A percentile compares a stretch with the other conserved stretches of the same genome.
Evolutionary conservation across 2,329 filamentous ascomycete genomes (phyloP).

Genomic region (Coccinonectria pachysandricola): DNA sequence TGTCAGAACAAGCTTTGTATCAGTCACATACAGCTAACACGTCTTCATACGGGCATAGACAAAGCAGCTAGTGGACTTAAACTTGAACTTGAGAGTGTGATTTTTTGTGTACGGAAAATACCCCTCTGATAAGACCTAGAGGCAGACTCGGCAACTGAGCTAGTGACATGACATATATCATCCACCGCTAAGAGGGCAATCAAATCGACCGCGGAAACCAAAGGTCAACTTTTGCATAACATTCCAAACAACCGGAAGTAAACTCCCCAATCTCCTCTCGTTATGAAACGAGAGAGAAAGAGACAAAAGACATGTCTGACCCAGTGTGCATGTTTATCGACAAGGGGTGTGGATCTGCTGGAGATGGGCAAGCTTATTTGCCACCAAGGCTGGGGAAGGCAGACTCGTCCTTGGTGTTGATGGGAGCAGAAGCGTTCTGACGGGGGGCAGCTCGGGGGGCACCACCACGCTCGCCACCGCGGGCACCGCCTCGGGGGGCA

Average conservation of each 20-base stretch:
- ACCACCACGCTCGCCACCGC: slow-evolving; percentile 21
- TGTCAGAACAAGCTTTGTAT: no score
- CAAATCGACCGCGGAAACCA: slow-evolving; percentile 17
- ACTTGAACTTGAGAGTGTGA: slow-evolving; percentile 19
- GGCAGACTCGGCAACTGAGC: slow-evolving; percentile 19
- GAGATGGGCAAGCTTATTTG: slow-evolving; percentile 28
- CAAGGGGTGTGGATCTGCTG: slow-evolving; percentile 9
- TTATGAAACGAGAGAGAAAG: no score
- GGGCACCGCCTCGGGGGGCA: slow-evolving; percentile 25
- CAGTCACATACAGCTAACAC: no score
- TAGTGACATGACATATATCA: slow-evolving; percentile 15
- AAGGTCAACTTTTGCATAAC: slow-evolving; percentile 22
- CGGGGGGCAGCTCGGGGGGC: slow-evolving; percentile 10
- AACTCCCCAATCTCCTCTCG: no score
- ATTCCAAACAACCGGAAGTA: slow-evolving; percentile 24
- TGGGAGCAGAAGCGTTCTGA: slow-evolving; percentile 23
- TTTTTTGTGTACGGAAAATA: slow-evolving; percentile 21
- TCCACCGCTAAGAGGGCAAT: slow-evolving; percentile 9
- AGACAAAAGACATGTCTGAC: slow-evolving; percentile 16
- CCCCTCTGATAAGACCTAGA: slow-evolving; percentile 22
- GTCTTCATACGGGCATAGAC: no score
- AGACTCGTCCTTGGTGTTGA: slow-evolving; percentile 48
- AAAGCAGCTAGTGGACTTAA: no score
- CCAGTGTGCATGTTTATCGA: slow-evolving; percentile 11
- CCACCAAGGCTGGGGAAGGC: slow-evolving; percentile 53